Evolutionary conservation across 371 early-diverging fungal genomes (phyloP), one percentile per base, ranked within the genome.

Genomic region (Haplosporangium sp.): DNA sequence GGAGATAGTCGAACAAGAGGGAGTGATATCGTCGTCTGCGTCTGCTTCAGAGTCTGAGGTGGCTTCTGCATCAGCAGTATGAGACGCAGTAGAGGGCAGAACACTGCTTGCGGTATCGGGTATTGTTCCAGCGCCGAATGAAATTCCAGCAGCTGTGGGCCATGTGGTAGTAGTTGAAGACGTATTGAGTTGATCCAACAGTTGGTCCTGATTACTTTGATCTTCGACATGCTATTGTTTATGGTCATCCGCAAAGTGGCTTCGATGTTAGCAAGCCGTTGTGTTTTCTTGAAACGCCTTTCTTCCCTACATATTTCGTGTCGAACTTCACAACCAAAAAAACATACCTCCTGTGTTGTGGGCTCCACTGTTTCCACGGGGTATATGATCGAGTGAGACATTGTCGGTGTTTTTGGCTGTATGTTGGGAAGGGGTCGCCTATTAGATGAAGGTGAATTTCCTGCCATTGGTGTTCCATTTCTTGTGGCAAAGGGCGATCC

Each of bases 1-100:
- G 14, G 74, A 66, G 4, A 76, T 29, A 5, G 63, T 63, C 18
- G 76, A 66, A 5, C 57, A 56, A 5, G 73, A 73, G 10, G 58
- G 73, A 0, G 67, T 63, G 9, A 23, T 38, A 21, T 56, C 29
- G 29, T 29, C 29, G 29, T 29, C 29, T 4, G 29, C 29, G 29
- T 29, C 29, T 29, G 29, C 29, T 2, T 29, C 29, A 29, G 29
- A 29, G 29, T 29, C 29, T 29, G 29, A 29, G 4, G 29, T 14
- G 11, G 45, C 46, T 16, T 67, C 64, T 13, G 47, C 41, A 55
- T 72, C 66, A 18, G 71, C 59, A 9, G 57, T 51, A 20, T 62
- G 62, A 14, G 73, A 58, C 7, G 67, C 67, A 18, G 50, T 67
- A 10, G 73, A 61, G 5, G 52, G 18, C 46, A 62, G 23, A 43